Percentiles rank a stretch among this genome's conserved stretches.
phyloP scores from a whole-genome alignment of 2,329 filamentous ascomycete genomes.

The Xylaria sp. region DNA sequence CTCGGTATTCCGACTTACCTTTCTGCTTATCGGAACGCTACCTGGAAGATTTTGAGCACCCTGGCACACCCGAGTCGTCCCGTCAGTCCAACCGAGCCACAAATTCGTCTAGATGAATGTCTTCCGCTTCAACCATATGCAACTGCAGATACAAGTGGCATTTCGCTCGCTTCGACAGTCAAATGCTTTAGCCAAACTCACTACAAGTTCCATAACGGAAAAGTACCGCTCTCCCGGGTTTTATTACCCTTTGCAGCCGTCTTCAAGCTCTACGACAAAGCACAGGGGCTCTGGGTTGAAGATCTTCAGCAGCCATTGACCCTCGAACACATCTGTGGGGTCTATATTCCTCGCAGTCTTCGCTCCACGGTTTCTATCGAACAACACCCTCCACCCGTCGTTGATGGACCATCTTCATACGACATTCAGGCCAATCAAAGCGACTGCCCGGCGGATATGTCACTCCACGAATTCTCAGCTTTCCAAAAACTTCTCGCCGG shows the following conservation, averaged over 20 bases:
- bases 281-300: conserved; percentile 25
- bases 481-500: conserved; percentile 46
- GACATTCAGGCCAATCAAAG: conserved; percentile 46
- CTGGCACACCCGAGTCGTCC: conserved; percentile 32
- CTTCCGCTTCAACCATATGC: conserved; percentile 16
- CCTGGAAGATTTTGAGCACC: conserved; percentile 42
- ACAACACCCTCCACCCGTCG: conserved; percentile 29
- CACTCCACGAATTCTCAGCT: conserved; percentile 49
- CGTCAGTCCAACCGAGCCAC: conserved; percentile 1
- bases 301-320: conserved; percentile 22
- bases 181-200: conserved; percentile 33
- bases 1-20: conserved; percentile 41
- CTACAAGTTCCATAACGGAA: conserved; percentile 28
- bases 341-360: conserved; percentile 19
- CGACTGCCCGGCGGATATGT: conserved; percentile 42
- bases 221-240: conserved; percentile 24
- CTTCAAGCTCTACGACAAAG: conserved; percentile 30
- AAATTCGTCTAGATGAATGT: conserved; percentile 22
- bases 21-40: conserved; percentile 46
- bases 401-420: conserved; percentile 47
- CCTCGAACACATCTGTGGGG: conserved; percentile 29
- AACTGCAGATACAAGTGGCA: background rate
- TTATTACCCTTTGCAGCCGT: conserved; percentile 28
- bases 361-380: conserved; percentile 13
- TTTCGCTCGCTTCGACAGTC: conserved; percentile 30